Base-by-base conservation (phyloP, 2,329 filamentous ascomycete genomes). In the Plectosphaerella plurivora region DNA sequence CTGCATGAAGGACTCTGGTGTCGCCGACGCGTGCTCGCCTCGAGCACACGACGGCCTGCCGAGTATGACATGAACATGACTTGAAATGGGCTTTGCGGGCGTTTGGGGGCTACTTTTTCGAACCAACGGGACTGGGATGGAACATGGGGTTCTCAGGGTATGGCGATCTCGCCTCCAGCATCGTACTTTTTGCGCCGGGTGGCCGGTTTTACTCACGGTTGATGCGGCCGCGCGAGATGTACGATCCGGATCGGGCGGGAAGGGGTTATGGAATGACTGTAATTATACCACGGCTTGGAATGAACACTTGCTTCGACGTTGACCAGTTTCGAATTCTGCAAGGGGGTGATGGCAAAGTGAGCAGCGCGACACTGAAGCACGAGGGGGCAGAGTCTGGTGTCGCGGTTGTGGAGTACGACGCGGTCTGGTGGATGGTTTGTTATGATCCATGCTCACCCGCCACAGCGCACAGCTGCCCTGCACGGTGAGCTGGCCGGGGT, bases 51-150 rank as follows among this genome's bases (percentile, higher is more conserved):
- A 9, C 28, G 28, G 28, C 8, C 8, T 33, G 4, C 28, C 28
- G 28, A 33, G 28, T 33, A 46, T 46, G 45, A 46, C 22, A 46
- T 28, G 45, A n/a, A 44, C 41, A 44, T 44, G 41, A 44, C 18
- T 33, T 33, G 28, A 33, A 33, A 33, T 44, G 41, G 41, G 41
- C 41, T 44, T 44, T 71, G 67, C 65, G 70, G 61, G 63, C 68
- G 63, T 63, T 66, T 54, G 65, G 68, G 68, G 68, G 61, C 8
- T 12, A 10, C 11, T 33, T 33, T 33, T 65, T 60, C 57, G 53
- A 54, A 51, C 59, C 28, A 47, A 16, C 16, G 41, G 41, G 41
- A 18, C 16, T 18, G 41, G 41, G 41, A 44, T 18, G 41, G 41
- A n/a, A 18, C n/a, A 10, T 10, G 41, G 18, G 18, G 41, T 16